Evolutionary conservation across 2,329 filamentous ascomycete genomes (phyloP).

Genomic region (Biscogniauxia mediterranea): DNA sequence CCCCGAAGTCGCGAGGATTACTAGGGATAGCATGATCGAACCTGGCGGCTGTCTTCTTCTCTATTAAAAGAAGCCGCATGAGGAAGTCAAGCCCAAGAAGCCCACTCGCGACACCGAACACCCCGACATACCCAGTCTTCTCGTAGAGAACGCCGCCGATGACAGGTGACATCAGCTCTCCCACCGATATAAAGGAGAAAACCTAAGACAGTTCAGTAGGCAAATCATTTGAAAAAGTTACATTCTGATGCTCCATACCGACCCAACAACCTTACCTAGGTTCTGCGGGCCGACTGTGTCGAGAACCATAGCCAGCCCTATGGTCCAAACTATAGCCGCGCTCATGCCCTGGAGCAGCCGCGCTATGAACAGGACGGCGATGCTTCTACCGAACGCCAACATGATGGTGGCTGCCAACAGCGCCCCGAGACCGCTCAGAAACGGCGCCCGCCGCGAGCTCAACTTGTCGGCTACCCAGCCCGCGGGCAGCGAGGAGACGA

Average conservation of each 20-base stretch:
- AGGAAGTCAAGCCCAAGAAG: conserved; percentile 57
- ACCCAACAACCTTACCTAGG: conserved; percentile 60
- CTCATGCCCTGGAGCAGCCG: conserved; percentile 57
- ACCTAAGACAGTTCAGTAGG: conserved; percentile 35
- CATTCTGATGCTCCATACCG: conserved; percentile 34
- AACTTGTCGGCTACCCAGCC: conserved; percentile 55
- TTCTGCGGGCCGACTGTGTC: conserved; percentile 56
- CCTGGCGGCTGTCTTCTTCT: conserved; percentile 55
- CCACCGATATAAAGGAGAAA: conserved; percentile 58
- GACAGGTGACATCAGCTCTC: conserved; percentile 55
- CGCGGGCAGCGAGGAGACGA: conserved; percentile 49
- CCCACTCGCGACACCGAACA: conserved; percentile 55
- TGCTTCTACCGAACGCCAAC: conserved; percentile 48
- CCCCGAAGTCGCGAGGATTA: conserved; percentile 16
- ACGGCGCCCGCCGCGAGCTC: conserved; percentile 53
- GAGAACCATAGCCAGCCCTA: conserved; percentile 53
- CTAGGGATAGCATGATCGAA: conserved; percentile 32
- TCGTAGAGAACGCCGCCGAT: conserved; percentile 60
- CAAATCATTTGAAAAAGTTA: neutral
- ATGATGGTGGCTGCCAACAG: conserved; percentile 54
- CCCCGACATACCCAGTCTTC: conserved; percentile 55
- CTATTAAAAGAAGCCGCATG: conserved; percentile 60
- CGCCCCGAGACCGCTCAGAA: conserved; percentile 53
- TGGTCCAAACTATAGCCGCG: conserved; percentile 56
- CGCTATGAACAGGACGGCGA: conserved; percentile 49